Evolutionary conservation across 1,139 yeast genomes (phyloP).

Genomic region (Taphrina betulina): DNA sequence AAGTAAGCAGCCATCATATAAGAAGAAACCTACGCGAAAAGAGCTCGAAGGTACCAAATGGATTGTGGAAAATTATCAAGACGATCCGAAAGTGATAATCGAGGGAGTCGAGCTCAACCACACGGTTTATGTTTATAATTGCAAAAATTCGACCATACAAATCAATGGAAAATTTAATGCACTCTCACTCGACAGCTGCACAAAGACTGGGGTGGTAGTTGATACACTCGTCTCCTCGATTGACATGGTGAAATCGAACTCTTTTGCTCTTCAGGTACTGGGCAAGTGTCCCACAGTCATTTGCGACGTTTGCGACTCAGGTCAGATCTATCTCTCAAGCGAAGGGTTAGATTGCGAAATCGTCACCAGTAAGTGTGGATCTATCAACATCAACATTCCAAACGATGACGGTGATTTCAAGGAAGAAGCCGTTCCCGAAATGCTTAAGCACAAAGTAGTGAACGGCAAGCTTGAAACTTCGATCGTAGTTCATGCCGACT

Average conservation of each 20-base stretch:
- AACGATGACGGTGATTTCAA: constrained; percentile 60
- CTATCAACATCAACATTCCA: constrained; percentile 81
- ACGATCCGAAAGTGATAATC: constrained; percentile 52
- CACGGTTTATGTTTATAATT: constrained; percentile 82
- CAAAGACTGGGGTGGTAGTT: constrained; percentile 69
- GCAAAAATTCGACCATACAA: constrained; percentile 70
- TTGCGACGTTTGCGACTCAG: constrained; percentile 86
- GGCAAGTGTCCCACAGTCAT: constrained; percentile 79
- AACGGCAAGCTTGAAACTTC: constrained; percentile 52
- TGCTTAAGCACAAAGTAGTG: constrained; percentile 63
- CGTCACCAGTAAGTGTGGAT: constrained; percentile 78
- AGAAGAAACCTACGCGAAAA: constrained; percentile 46
- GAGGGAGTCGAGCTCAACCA: constrained; percentile 83
- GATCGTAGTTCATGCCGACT: constrained; percentile 55
- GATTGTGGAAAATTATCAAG: constrained; percentile 78
- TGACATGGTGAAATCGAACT: constrained; percentile 76
- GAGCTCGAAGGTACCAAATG: constrained; percentile 85
- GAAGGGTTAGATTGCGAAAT: constrained; percentile 69
- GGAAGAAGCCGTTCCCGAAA: constrained; percentile 85
- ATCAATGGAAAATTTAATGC: constrained; percentile 91
- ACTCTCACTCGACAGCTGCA: constrained; percentile 71
- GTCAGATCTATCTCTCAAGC: constrained; percentile 72
- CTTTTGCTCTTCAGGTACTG: constrained; percentile 80
- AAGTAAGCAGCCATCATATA: constrained; percentile 45
- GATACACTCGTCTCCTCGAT: constrained; percentile 86